A percentile compares a stretch with the other conserved stretches of the same genome.
These are phyloP conservation scores for Zelopaecilomyces penicillatus DNA, from an alignment of 2,329 filamentous ascomycete genomes.

Conservation along the genomic window DNA sequence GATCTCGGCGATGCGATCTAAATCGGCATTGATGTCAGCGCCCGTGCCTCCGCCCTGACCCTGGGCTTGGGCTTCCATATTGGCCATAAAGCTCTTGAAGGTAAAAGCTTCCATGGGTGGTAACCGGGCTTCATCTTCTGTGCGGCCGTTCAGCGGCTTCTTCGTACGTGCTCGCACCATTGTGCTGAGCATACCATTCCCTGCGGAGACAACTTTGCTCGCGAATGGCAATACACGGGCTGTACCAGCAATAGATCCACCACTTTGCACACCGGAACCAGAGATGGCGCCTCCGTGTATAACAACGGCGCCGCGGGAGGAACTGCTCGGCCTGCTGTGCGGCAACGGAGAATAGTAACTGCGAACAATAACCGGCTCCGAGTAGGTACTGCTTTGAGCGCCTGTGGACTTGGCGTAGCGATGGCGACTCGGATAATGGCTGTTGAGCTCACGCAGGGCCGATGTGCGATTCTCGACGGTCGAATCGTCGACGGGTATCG, in stretches of 20 bases:
- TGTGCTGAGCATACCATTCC: conserved; percentile 31
- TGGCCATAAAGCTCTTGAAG: conserved; percentile 56
- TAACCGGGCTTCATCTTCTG: conserved; percentile 36
- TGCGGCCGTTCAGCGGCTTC: conserved; percentile 20
- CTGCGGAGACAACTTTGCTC: conserved; percentile 21
- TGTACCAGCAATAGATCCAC: conserved; percentile 20
- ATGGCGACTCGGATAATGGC: conserved; percentile 47
- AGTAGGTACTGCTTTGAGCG: conserved; percentile 50
- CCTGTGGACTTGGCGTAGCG: conserved; percentile 49
- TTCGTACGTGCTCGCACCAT: conserved; percentile 37
- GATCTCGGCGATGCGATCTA: conserved; percentile 59
- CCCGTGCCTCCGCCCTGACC: conserved; percentile 35
- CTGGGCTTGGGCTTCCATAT: conserved; percentile 37
- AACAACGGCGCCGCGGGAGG: conserved; percentile 21
- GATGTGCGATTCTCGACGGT: conserved; percentile 50
- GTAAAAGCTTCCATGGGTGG: conserved; percentile 56
- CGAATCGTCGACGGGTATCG: conserved; percentile 48
- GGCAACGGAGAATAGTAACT: conserved; percentile 47
- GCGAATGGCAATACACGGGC: conserved; percentile 26
- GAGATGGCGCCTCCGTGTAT: conserved; percentile 19
- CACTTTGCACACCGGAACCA: conserved; percentile 18
- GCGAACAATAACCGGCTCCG: conserved; percentile 57
- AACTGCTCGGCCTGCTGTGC: conserved; percentile 22
- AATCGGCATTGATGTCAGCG: conserved; percentile 45
- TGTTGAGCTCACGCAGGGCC: conserved; percentile 51